Conservation (phyloP, 352 stramenopile genomes). For the Phytophthora crassamura region DNA sequence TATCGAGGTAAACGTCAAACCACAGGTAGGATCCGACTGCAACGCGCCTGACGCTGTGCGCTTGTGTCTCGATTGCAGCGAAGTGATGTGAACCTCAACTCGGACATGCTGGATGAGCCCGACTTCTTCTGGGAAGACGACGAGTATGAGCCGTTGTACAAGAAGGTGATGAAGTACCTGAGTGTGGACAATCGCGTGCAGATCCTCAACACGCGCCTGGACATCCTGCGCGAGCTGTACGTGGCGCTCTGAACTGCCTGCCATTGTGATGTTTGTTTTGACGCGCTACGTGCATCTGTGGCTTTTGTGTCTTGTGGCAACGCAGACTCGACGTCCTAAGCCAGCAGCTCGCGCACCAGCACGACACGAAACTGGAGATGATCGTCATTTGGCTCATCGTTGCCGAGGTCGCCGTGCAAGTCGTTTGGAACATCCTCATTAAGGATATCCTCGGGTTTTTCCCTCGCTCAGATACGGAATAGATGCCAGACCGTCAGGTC, state of each 20-base stretch:
- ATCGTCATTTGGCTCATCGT: conserved; percentile 96
- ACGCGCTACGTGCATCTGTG: background rate
- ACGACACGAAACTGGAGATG: conserved; percentile 92
- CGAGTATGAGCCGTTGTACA: conserved; percentile 93
- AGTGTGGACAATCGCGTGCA: conserved; percentile 93
- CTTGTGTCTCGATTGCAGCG: conserved; percentile 53
- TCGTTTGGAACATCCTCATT: conserved; percentile 91
- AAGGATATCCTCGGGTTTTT: conserved; percentile 92
- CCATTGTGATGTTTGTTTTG: no score
- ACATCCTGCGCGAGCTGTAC: conserved; percentile 93
- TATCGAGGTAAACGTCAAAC: conserved; percentile 63
- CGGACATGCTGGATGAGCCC: conserved; percentile 94
- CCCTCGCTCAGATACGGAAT: conserved; percentile 58
- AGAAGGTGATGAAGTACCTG: conserved; percentile 93
- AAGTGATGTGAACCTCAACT: conserved; percentile 95
- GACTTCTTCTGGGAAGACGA: conserved; percentile 96
- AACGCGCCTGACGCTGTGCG: conserved; percentile 3
- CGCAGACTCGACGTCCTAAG: conserved; percentile 91
- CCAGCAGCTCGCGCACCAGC: conserved; percentile 91
- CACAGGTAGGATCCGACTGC: background rate
- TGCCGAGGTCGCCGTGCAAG: conserved; percentile 88
- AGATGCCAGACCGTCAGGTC: conserved; percentile 20
- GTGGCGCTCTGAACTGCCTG: conserved; percentile 14
- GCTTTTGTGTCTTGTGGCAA: background rate
- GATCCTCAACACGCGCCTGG: conserved; percentile 94